Base-by-base conservation (phyloP, 139 green algal genomes). In the Dunaliella primolecta region DNA sequence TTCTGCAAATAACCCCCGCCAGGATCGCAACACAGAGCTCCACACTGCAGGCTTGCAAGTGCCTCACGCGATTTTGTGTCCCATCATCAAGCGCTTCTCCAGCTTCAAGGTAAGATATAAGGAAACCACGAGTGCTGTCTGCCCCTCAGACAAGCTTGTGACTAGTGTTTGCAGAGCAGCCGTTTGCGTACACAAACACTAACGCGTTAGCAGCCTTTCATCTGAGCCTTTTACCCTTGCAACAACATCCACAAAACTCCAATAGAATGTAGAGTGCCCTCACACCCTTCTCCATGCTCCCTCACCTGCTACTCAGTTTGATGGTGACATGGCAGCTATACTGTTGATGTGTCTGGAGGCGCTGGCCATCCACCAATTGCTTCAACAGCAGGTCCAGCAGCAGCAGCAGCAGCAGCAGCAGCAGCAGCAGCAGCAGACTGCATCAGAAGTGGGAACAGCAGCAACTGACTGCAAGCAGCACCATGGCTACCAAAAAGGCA, bases 401-500 rank as follows among this genome's bases (percentile, higher is more conserved):
- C 75, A 1, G 30, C 29, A 23, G 7, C 75, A 80, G 75, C 7
- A 25, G n/a, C 75, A 80, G 75, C n/a, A 80, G 75, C 75, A 80
- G 75, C 75, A 80, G 33, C 75, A 80, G 75, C 75, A 80, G 75
- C 75, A 80, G 27, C n/a, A n/a, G n/a, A 36, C 32, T 21, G 30
- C 1, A 36, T 38, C 75, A 80, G 75, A 11, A 80, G 75, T 30
- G 36, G 75, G 29, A 80, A 36, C 75, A 80, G 75, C 75, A 80
- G 75, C 75, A 80, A 2, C n/a, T n/a, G n/a, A 36, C 32, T 21
- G 30, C 1, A 32, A 38, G n/a, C n/a, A 80, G 2, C 75, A 80
- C 29, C 29, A 36, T 29, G 71, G 71, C 71, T n/a, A 32, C 11
- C 27, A 77, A 21, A 7, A 77, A 35, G 71, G 71, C 71, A 77